Evolutionary conservation across 805 yeast genomes (phyloP), one percentile per base, ranked within the genome.

Genomic region (Ogataea nonfermentans): DNA sequence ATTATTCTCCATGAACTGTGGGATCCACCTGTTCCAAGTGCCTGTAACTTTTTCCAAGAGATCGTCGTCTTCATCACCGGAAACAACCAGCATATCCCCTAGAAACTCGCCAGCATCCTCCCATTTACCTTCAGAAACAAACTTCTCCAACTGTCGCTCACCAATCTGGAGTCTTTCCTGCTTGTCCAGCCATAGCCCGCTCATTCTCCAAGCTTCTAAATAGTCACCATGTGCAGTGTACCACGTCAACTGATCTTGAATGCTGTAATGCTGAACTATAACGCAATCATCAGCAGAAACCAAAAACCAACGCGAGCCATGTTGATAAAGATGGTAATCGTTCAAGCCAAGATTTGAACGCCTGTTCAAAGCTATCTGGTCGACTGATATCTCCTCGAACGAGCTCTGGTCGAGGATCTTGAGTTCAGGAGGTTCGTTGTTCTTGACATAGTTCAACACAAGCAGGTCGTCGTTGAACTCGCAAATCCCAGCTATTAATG

Each of bases 281-380:
- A 91, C 83, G 1, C 82, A 91, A 62, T 89, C 98, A 32, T 77
- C 75, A 0, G 96, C 87, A 55, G 91, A 79, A 4, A 91, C 68
- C 13, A 93, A 67, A 52, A 73, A 84, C 66, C 83, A 87, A 39
- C 70, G 67, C 0, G 61, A 56, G 0, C 49, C 54, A 55, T 71
- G 70, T 35, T 74, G 75, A 1, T 81, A 77, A 32, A 90, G 60
- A 48, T 77, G 81, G 55, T 84, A 86, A 56, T 93, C 98, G 57
- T 91, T 90, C 12, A 84, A 66, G 0, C 95, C 89, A 29, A 87
- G 62, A 10, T 70, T 66, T 15, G 76, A 70, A 32, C 67, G 73
- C 24, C 76, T 76, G 35, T 73, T 74, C 41, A 87, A 61, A 0
- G 82, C 78, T 2, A 91, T 71, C 55, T 83, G 95, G 58, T 91